Evolutionary conservation across 1,284 basidiomycete genomes (phyloP).

Genomic region (Ganoderma multipileum): DNA sequence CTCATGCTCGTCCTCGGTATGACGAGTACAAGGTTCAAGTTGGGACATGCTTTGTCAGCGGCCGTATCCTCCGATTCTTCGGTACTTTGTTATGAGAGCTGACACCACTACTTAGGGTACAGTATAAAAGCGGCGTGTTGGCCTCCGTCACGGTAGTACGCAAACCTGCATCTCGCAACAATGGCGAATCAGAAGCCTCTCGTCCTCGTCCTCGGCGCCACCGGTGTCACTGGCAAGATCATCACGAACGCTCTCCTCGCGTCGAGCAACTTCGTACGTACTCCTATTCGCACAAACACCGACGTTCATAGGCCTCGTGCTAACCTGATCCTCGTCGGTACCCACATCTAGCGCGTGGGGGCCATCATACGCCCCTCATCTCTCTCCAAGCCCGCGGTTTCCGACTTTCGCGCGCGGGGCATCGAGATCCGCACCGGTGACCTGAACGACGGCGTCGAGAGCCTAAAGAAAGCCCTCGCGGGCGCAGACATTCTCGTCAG

Average conservation of each 20-base stretch:
- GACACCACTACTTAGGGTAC: not conserved
- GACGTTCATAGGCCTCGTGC: not conserved
- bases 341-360: constrained; percentile 12
- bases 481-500: constrained; percentile 29
- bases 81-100: not conserved
- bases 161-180: too few species aligned
- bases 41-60: not conserved
- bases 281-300: not conserved
- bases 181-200: constrained; percentile 20
- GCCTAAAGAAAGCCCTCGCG: constrained; percentile 17
- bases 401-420: constrained; percentile 8
- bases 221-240: constrained; percentile 29
- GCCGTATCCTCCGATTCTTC: not conserved
- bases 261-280: constrained; percentile 26
- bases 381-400: constrained; percentile 15
- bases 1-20: not conserved
- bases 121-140: not conserved
- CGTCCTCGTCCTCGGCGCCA: constrained; percentile 33
- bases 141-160: not conserved
- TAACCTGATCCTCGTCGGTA: not conserved
- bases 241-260: constrained; percentile 28
- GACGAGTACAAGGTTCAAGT: not conserved
- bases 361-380: constrained; percentile 20
- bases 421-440: constrained; percentile 27
- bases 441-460: constrained; percentile 12